Evolutionary conservation across 1,139 yeast genomes (phyloP), one percentile per base, ranked within the genome.

Genomic region (Taphrina flavorubra): DNA sequence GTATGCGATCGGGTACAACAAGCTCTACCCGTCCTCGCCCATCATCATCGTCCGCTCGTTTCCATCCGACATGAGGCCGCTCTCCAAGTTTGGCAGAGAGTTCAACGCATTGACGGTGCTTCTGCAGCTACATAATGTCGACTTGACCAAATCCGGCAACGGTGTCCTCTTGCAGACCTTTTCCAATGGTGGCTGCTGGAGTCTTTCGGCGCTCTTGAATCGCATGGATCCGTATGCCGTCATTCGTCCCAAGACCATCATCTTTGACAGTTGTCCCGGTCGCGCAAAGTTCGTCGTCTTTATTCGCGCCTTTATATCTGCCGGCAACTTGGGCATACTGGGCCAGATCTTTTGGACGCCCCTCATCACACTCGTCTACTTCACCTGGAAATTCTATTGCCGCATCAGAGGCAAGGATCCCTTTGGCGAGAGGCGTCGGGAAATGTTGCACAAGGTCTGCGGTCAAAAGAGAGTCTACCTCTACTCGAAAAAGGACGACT

Each of bases 151-250:
- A 39, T 37, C 61, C 20, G 67, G 67, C 25, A 63, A 63, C 2
- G 56, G 56, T 46, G 67, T 63, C 20, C 47, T 63, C 37, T 20
- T 63, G 39, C 67, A 63, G 67, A 20, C 56, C 61, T 63, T 63
- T 16, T 63, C 67, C 14, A 63, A 63, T 20, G 67, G 67, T 16
- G 67, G 67, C 11, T 63, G 67, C 31, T 63, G 67, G 67, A 42
- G 55, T 34, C 44, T 44, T 13, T 63, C 67, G 11, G 67, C 67
- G 14, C 61, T 63, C 61, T 42, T 63, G 55, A 55, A 63, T 25
- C 25, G 57, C 13, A 20, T 63, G 51, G 58, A 53, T 46, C 25
- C 39, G 14, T 63, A 40, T 39, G 42, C 61, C 46, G 55, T 63
- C 37, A 16, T 63, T 8, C 67, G 67, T 34, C 67, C 67, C 13